These are phyloP conservation scores for Sporothrix phasma DNA, from an alignment of 2,329 filamentous ascomycete species.

Conservation along the genomic window DNA sequence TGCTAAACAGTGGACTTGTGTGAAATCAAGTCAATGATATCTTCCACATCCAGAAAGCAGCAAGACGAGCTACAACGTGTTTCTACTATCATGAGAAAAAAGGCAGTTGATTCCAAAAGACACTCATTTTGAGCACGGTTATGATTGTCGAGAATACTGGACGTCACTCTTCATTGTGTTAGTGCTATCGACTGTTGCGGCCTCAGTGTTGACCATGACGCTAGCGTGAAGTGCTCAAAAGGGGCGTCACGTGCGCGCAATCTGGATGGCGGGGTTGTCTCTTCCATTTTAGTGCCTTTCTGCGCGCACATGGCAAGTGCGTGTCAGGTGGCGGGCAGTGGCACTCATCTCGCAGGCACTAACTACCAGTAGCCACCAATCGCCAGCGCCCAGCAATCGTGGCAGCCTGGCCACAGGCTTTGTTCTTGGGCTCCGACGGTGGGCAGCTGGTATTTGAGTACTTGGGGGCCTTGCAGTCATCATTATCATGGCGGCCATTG, in stretches of 20 bases:
- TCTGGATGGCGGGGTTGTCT: neutral
- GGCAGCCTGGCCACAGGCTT: conserved; percentile 5
- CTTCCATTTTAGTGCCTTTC: neutral
- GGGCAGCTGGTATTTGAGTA: neutral
- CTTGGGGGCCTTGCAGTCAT: conserved; percentile 5
- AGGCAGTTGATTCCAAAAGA: too few species aligned
- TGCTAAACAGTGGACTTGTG: too few species aligned
- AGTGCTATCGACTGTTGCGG: neutral
- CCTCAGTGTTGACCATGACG: neutral
- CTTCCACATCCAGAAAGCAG: too few species aligned
- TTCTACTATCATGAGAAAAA: too few species aligned
- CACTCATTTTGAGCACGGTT: too few species aligned
- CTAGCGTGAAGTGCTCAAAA: neutral
- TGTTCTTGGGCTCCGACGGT: neutral
- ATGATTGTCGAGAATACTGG: too few species aligned
- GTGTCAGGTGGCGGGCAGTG: neutral
- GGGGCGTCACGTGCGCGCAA: neutral
- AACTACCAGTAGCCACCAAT: neutral
- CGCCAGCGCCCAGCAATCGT: neutral
- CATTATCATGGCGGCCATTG: neutral
- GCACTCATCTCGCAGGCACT: neutral
- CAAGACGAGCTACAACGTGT: too few species aligned
- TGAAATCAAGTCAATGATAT: too few species aligned
- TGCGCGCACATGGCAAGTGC: conserved; percentile 2
- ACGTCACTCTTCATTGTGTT: neutral